Evolutionary conservation across 805 yeast species (phyloP), one percentile per base, ranked within the genome.

Genomic region (Ogataea pignaliae): DNA sequence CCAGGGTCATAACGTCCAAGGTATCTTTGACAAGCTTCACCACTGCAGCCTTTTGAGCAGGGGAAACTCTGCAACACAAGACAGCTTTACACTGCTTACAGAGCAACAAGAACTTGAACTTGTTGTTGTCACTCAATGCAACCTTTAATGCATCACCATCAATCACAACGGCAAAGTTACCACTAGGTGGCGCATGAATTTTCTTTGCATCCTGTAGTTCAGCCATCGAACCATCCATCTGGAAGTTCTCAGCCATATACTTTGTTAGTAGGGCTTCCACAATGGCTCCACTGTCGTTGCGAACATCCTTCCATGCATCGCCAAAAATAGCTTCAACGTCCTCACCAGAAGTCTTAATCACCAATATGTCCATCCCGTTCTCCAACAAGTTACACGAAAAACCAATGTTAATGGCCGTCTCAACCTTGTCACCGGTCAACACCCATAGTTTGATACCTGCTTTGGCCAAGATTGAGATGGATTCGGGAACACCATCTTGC

Each of bases 391-490:
- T 86, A 74, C 95, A 86, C 2, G 90, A 83, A 59, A 86, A 86
- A 3, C 93, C 95, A 69, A 86, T 86, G 56, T 86, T 86, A 54
- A 86, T 85, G 11, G 93, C 95, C 29, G 95, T 86, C 64, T 86
- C 95, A n/a, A 86, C 87, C 63, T 84, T 85, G 63, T 86, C 95
- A 66, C 95, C 95, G 3, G 95, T 86, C 39, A 86, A 69, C 38
- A 86, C 93, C 95, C 95, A 86, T 42, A 86, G 67, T 61, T 86
- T 86, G 44, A 86, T 83, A 60, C 95, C 93, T 8, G 93, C 93
- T 50, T 79, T 71, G 13, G 78, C 85, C 44, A 86, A 68, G 6
- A 80, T 60, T 8, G 81, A 77, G 57, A 86, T 86, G 13, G 91
- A 76, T 54, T 85, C 93, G 2, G 93, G 91, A 43, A 86, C 95